Conservation (phyloP, 352 stramenopile genomes). For the Phytophthora cryptogea region DNA sequence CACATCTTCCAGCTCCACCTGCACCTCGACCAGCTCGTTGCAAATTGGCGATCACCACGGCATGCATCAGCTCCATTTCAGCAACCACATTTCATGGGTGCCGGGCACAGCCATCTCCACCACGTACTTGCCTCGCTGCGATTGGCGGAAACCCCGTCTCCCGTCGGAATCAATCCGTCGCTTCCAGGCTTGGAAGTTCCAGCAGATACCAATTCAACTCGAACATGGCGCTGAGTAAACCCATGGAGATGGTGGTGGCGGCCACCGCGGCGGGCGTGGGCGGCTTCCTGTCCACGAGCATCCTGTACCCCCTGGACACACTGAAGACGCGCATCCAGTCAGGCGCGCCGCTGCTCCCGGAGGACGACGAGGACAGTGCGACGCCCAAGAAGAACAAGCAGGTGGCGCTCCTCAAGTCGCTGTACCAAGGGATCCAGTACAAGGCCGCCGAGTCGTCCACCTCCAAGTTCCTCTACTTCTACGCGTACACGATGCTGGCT, state of each 20-base stretch:
- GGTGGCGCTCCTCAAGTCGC: conserved; percentile 53
- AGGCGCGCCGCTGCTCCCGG: conserved; percentile 52
- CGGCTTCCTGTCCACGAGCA: conserved; percentile 75
- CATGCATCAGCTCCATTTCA: neutral
- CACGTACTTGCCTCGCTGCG: conserved; percentile 6
- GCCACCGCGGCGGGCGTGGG: conserved; percentile 77
- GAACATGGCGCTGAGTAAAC: conserved; percentile 73
- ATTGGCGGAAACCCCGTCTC: conserved; percentile 11
- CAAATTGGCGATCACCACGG: neutral
- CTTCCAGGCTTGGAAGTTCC: too few relatives aligned
- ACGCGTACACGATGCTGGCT: conserved; percentile 84
- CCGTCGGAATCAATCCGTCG: conserved; percentile 10
- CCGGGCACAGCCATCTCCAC: neutral
- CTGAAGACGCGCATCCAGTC: conserved; percentile 91
- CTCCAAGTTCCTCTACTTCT: conserved; percentile 93
- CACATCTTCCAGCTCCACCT: neutral
- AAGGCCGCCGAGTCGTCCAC: conserved; percentile 83
- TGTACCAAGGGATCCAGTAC: conserved; percentile 87
- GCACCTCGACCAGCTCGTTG: neutral
- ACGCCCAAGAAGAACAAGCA: conserved; percentile 37
- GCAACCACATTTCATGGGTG: neutral
- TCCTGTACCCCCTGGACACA: conserved; percentile 86
- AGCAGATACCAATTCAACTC: conserved; percentile 1
- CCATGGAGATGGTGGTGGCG: conserved; percentile 81
- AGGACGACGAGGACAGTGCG: conserved; percentile 34